A percentile compares a stretch with the other conserved stretches of the same genome.
Evolutionary conservation across 163 green algal species (phyloP).

Genomic region (Volvox carteri): DNA sequence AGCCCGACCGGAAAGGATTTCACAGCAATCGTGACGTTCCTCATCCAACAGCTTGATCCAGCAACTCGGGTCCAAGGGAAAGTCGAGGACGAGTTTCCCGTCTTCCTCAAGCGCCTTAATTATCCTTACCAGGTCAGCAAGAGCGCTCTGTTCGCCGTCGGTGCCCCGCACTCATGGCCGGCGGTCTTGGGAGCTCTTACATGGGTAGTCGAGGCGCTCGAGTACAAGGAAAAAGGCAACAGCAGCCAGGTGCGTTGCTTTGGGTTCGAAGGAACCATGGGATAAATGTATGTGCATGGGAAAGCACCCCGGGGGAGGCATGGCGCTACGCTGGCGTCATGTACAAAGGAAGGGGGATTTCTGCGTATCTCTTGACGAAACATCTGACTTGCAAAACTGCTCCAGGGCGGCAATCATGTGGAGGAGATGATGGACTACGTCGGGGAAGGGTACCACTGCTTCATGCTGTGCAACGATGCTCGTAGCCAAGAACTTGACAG

Average conservation of each 20-base stretch:
- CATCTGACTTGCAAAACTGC: too few relatives aligned
- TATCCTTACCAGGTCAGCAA: constrained; percentile 97
- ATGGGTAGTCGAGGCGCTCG: constrained; percentile 95
- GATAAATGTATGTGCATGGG: too few relatives aligned
- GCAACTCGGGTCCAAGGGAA: constrained; percentile 84
- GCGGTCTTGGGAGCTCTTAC: constrained; percentile 87
- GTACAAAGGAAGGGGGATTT: too few relatives aligned
- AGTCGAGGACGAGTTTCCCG: constrained; percentile 94
- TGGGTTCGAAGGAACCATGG: constrained; percentile 41
- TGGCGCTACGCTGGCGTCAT: too few relatives aligned
- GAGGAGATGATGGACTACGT: constrained; percentile 78
- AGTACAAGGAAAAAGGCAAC: constrained; percentile 83
- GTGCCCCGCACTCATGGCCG: constrained; percentile 94
- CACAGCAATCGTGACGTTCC: constrained; percentile 89
- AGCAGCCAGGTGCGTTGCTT: constrained; percentile 23
- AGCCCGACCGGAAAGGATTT: constrained; percentile 95
- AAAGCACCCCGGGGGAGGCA: too few relatives aligned
- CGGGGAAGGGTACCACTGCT: constrained; percentile 80
- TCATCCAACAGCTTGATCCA: constrained; percentile 89
- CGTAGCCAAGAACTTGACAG: constrained; percentile 77
- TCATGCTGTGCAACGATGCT: constrained; percentile 88
- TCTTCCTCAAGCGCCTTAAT: constrained; percentile 92
- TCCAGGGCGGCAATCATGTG: too few relatives aligned
- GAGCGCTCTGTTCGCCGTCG: constrained; percentile 90
- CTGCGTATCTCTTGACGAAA: too few relatives aligned